Conservation (phyloP, 1,139 yeast species). For the Ashbya aceris region DNA sequence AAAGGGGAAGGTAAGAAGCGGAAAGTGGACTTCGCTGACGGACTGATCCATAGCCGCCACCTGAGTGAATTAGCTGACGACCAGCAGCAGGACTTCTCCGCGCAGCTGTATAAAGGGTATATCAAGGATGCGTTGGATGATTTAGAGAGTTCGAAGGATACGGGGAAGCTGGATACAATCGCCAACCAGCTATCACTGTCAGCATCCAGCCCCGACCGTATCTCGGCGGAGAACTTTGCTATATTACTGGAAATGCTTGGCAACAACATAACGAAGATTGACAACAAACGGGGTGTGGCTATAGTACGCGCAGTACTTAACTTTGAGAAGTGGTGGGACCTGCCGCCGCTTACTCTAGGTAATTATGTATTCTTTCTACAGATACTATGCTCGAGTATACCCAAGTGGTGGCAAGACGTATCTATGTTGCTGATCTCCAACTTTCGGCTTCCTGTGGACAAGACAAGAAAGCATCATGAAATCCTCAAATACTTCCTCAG, state of each 20-base stretch:
- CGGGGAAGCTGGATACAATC: constrained; percentile 37
- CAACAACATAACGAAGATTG: constrained; percentile 45
- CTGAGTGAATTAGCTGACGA: constrained; percentile 6
- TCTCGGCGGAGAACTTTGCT: constrained; percentile 35
- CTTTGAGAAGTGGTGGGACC: constrained; percentile 50
- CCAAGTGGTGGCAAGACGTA: constrained; percentile 85
- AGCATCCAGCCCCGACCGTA: constrained; percentile 34
- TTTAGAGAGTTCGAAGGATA: constrained; percentile 41
- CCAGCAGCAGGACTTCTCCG: constrained; percentile 17
- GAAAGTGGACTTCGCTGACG: constrained; percentile 26
- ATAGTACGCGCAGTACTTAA: constrained; percentile 44
- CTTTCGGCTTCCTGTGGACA: constrained; percentile 34
- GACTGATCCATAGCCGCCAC: constrained; percentile 2
- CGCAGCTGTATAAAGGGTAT: constrained; percentile 53
- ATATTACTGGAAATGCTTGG: constrained; percentile 40
- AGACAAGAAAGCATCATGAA: constrained; percentile 53
- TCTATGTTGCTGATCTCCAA: constrained; percentile 54
- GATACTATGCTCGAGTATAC: constrained; percentile 75
- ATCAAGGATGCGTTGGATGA: constrained; percentile 64
- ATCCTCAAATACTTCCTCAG: constrained; percentile 54
- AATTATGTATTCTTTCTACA: constrained; percentile 61
- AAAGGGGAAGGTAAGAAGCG: constrained; percentile 18
- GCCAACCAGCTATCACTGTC: constrained; percentile 40
- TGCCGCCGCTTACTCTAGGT: constrained; percentile 34
- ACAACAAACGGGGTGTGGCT: constrained; percentile 34